phyloP scores from a whole-genome alignment of 192 early-diverging fungal genomes.

The Gamsiella multidivaricata region DNA sequence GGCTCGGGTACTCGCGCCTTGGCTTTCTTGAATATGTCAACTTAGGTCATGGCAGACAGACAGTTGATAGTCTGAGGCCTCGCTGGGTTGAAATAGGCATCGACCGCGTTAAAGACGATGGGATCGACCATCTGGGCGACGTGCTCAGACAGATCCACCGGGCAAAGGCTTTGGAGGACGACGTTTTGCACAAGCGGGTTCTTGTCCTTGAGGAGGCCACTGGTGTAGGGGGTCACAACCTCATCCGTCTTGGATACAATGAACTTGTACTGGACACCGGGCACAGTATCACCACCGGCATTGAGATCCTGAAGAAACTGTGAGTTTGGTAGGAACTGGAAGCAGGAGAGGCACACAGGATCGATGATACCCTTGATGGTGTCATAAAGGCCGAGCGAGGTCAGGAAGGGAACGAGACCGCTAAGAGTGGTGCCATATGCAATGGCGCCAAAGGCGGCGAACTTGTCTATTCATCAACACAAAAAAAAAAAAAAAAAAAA shows the following conservation, averaged over 20 bases:
- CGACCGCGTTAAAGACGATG: constrained; percentile 29
- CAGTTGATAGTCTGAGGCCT: constrained; percentile 42
- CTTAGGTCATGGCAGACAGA: too few species aligned
- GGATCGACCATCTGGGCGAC: constrained; percentile 26
- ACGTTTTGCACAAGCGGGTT: constrained; percentile 27
- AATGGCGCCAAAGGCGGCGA: constrained; percentile 38
- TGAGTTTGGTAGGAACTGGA: constrained; percentile 34
- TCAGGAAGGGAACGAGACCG: constrained; percentile 18
- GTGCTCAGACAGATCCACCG: constrained; percentile 28
- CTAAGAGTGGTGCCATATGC: constrained; percentile 36
- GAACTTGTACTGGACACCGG: constrained; percentile 43
- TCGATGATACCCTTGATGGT: constrained; percentile 23
- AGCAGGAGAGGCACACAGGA: constrained; percentile 41
- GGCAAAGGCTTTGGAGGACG: constrained; percentile 37
- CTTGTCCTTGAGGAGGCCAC: constrained; percentile 26
- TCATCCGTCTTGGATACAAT: constrained; percentile 33
- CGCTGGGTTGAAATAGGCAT: constrained; percentile 25
- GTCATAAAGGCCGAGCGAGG: constrained; percentile 28
- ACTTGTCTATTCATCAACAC: constrained; percentile 28
- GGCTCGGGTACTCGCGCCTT: too few species aligned
- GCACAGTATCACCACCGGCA: constrained; percentile 47
- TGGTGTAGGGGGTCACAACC: constrained; percentile 50
- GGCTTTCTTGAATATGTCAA: too few species aligned
- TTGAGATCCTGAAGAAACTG: constrained; percentile 30
- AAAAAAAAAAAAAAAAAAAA: not conserved